Evolutionary conservation across 495 filamentous ascomycete species (phyloP).

Genomic region (Neurospora sp.): DNA sequence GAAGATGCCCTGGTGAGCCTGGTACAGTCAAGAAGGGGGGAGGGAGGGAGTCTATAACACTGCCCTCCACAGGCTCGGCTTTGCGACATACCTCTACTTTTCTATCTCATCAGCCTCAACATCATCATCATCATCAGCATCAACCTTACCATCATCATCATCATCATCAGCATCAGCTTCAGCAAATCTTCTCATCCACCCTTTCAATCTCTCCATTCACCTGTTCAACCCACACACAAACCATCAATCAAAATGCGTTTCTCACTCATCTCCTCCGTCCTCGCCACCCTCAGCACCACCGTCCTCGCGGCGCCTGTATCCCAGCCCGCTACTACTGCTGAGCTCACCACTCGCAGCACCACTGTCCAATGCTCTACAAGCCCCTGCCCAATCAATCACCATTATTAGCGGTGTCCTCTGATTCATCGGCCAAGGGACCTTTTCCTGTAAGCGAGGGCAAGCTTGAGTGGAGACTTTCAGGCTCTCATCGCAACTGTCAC

Average conservation of each 20-base stretch:
- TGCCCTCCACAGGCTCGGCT: too few relatives aligned
- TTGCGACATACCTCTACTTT: background rate
- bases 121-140: background rate
- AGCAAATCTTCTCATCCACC: background rate
- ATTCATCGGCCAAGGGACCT: constrained; percentile 17
- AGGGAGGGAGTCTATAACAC: too few relatives aligned
- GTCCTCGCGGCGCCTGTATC: background rate
- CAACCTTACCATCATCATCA: background rate
- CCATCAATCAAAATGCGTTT: constrained; percentile 10
- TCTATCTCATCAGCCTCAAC: background rate
- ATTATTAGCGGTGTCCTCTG: constrained; percentile 13
- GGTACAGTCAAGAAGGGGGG: too few relatives aligned
- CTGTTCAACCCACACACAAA: background rate
- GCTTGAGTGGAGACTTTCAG: background rate
- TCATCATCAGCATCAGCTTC: background rate
- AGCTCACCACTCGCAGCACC: constrained; percentile 5
- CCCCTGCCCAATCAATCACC: background rate
- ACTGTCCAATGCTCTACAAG: background rate
- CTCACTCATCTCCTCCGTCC: constrained; percentile 3
- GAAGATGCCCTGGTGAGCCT: background rate
- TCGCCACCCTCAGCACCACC: constrained; percentile 5
- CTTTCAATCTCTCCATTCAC: too few relatives aligned
- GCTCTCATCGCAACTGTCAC: background rate
- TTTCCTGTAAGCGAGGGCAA: constrained; percentile 9
- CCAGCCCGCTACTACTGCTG: background rate